Conservation (phyloP, 306 rosid genomes). For the Calophaca sinica region DNA sequence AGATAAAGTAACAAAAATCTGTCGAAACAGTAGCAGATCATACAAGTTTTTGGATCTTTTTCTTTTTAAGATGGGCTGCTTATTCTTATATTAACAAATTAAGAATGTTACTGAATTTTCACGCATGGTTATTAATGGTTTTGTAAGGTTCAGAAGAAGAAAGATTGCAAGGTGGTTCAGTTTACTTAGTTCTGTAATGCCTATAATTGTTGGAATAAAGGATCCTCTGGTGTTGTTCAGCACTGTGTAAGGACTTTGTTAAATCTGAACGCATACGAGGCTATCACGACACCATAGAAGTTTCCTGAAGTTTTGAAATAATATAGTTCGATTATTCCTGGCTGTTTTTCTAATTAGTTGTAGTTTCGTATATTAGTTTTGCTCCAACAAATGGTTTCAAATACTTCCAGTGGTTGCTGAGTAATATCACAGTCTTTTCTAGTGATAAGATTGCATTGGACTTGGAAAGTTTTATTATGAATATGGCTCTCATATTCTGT, state of each 20-base stretch:
- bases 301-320: slow-evolving; percentile 24
- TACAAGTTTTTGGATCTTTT: slow-evolving; percentile 10
- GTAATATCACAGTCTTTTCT: not conserved
- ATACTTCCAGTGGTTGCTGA: slow-evolving; percentile 10
- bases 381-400: slow-evolving; percentile 14
- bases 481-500: not conserved
- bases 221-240: slow-evolving; percentile 9
- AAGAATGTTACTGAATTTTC: slow-evolving; percentile 14
- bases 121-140: not conserved
- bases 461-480: slow-evolving; percentile 23
- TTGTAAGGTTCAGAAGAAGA: slow-evolving; percentile 14
- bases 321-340: slow-evolving; percentile 5
- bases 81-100: slow-evolving; percentile 3
- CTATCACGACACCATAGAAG: not conserved
- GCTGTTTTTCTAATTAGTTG: slow-evolving; percentile 13
- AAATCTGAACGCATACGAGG: too few relatives aligned
- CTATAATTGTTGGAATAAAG: slow-evolving; percentile 31
- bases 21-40: not conserved
- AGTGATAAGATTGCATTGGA: slow-evolving; percentile 21
- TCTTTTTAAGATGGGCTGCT: not conserved
- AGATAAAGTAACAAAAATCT: not conserved
- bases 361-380: slow-evolving; percentile 20
- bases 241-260: slow-evolving; percentile 4
- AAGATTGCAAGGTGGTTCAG: slow-evolving; percentile 9
- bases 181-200: slow-evolving; percentile 4